Evolutionary conservation across 345 rosid species (phyloP), one percentile per base, ranked within the genome.

Genomic region (Turritis glabra): DNA sequence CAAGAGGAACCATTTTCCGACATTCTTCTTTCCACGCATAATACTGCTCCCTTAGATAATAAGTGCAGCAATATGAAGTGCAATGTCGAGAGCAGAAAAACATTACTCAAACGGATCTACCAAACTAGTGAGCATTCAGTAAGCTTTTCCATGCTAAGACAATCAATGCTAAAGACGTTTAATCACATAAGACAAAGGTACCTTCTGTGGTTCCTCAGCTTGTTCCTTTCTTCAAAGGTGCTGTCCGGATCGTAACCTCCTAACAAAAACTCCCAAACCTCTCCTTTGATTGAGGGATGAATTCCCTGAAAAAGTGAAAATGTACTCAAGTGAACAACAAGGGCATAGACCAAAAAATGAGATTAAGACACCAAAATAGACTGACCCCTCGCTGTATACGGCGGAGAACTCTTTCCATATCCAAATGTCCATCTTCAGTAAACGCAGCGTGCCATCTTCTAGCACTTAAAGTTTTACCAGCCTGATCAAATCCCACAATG

Each of bases 241-340:
- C 96, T 93, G 82, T 84, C 83, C 29, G 98, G 98, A 86, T 91
- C 90, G 82, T 76, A 93, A 80, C 92, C 89, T 43, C 98, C 98
- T 76, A 93, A 71, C 78, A 93, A 72, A 80, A 91, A 91, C 85
- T 93, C 98, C 97, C 96, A 93, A 26, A 88, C 98, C 35, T 72
- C 73, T 48, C 96, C 96, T 85, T 87, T 91, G 72, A 93, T 86
- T 19, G 92, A 82, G 44, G 98, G 98, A 75, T 91, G 98, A 73
- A 93, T 82, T 35, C 98, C 98, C 98, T 93, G 72, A 17, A 56
- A 52, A 52, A 18, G 55, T 93, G 72, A 17, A 56, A 52, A 52
- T 22, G 55, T 19, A 82, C 59, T 65, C 71, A 74, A 74, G 53
- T 44, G 54, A 70, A 44, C 71, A 69, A 59, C n/a, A 74, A 63